Evolutionary conservation across 1,284 basidiomycete species (phyloP), one percentile per base, ranked within the genome.

Genomic region (Pseudozyma hubeiensis): DNA sequence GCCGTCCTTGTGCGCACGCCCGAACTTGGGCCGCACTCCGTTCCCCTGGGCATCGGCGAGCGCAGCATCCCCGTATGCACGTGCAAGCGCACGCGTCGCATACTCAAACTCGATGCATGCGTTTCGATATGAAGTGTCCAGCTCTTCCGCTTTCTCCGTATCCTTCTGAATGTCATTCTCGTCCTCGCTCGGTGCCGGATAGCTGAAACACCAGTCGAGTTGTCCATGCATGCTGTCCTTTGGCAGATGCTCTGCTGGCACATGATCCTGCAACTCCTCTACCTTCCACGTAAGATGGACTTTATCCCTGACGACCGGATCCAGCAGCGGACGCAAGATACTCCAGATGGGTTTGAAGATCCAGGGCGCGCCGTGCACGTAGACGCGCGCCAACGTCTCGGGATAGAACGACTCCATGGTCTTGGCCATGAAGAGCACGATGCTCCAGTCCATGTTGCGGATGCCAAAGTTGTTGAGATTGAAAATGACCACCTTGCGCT

Each of bases 361-460:
- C 80, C 80, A 82, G 2, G 80, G 80, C 19, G 80, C 76, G 40
- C 77, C 68, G 53, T 81, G 79, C 11, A 81, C 79, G 35, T 80
- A 81, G 31, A 82, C 69, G 3, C 79, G 37, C n/a, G 79, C 73
- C 24, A 81, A 46, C 10, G 77, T 79, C 49, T 81, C 80, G 3
- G 74, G 78, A 37, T 81, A 82, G 61, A 77, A 81, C 24, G 64
- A 67, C 44, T 81, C 79, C 72, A 82, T 77, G 11, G 79, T 80
- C 64, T 82, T 82, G 46, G 80, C 80, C 75, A 82, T 78, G 54
- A 80, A 81, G 34, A 82, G 77, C n/a, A 82, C 80, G 54, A 72
- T 61, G 41, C 65, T 58, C 75, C 72, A 77, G 57, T 82, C 80
- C 80, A 82, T 82, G 45, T 82, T 81, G 55, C 80, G 77, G 24